A percentile compares a stretch with the other conserved stretches of the same genome.
phyloP scores from a whole-genome alignment of 2,329 filamentous ascomycete genomes.

The Alternaria triticina region DNA sequence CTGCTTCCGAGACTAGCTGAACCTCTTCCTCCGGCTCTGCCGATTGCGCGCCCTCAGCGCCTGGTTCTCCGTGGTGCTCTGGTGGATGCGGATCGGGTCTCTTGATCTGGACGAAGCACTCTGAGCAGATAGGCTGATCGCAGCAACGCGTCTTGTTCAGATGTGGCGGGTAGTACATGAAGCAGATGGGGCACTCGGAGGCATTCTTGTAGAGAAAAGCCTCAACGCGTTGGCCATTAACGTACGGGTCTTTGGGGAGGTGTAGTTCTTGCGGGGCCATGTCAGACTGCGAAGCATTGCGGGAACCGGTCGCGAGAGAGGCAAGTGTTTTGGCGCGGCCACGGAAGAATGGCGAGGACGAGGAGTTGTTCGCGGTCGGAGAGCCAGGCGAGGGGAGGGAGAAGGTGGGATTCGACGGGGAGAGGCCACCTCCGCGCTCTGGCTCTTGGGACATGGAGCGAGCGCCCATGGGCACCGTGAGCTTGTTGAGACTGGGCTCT shows the following conservation, averaged over 20 bases:
- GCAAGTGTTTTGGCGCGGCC: conserved; percentile 88
- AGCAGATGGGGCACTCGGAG: conserved; percentile 92
- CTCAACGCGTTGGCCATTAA: conserved; percentile 93
- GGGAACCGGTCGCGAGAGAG: conserved; percentile 77
- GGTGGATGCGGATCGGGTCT: conserved; percentile 88
- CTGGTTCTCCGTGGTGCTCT: conserved; percentile 67
- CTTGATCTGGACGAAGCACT: conserved; percentile 99
- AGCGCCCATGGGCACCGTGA: conserved; percentile 80
- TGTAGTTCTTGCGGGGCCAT: conserved; percentile 78
- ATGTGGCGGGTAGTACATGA: conserved; percentile 92
- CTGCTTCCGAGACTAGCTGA: conserved; percentile 86
- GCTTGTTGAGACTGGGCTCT: conserved; percentile 68
- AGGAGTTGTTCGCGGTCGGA: conserved; percentile 51
- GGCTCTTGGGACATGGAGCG: conserved; percentile 81
- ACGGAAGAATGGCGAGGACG: conserved; percentile 68
- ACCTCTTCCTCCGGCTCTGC: conserved; percentile 59
- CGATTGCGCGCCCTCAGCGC: conserved; percentile 40
- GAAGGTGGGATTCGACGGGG: conserved; percentile 68
- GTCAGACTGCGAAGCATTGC: conserved; percentile 74
- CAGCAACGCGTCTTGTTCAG: conserved; percentile 95
- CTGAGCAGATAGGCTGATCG: conserved; percentile 94
- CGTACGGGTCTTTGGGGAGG: conserved; percentile 80
- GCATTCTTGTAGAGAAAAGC: conserved; percentile 93
- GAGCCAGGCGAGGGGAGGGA: conserved; percentile 65
- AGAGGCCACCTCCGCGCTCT: conserved; percentile 66